These are phyloP conservation scores for Xerocomus brunneocitrinus DNA, from an alignment of 768 basidiomycete genomes.

Conservation along the genomic window DNA sequence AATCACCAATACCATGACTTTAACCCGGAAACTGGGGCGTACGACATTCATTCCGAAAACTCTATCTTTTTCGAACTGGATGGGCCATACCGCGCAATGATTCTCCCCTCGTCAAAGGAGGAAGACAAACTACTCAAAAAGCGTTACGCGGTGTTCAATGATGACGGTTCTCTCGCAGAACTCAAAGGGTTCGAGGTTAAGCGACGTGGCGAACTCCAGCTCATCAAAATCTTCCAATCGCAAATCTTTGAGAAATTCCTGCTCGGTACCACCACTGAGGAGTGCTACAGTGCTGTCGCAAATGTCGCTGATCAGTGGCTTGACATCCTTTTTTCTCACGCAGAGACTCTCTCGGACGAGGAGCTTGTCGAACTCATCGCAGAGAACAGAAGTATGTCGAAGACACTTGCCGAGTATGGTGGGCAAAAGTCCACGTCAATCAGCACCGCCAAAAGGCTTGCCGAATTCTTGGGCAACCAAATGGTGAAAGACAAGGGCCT, in stretches of 20 bases:
- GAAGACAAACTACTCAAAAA: conserved; percentile 99
- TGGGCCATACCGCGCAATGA: conserved; percentile 98
- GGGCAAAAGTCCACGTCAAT: conserved; percentile 98
- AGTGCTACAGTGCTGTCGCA: conserved; percentile 94
- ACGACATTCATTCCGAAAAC: conserved; percentile 87
- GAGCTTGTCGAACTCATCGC: conserved; percentile 97
- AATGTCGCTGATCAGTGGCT: conserved; percentile 95
- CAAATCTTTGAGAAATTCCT: conserved; percentile 98
- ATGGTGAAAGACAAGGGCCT: conserved; percentile 99
- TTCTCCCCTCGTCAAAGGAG: conserved; percentile 97
- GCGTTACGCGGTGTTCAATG: conserved; percentile 98
- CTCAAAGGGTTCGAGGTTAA: conserved; percentile 99
- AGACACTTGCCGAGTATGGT: conserved; percentile 92
- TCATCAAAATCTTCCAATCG: conserved; percentile 99
- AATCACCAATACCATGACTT: conserved; percentile 97
- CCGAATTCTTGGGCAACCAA: conserved; percentile 94
- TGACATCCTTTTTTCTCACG: conserved; percentile 87
- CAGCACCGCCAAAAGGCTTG: conserved; percentile 89
- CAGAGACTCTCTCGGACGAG: conserved; percentile 79
- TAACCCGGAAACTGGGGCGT: conserved; percentile 79
- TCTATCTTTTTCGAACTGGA: conserved; percentile 99
- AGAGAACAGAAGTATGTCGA: conserved; percentile 97
- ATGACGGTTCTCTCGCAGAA: conserved; percentile 95
- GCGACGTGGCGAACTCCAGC: conserved; percentile 92
- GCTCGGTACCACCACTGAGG: conserved; percentile 86